phyloP scores from a whole-genome alignment of 1,284 basidiomycete species.

The Ustilago trichophora region DNA sequence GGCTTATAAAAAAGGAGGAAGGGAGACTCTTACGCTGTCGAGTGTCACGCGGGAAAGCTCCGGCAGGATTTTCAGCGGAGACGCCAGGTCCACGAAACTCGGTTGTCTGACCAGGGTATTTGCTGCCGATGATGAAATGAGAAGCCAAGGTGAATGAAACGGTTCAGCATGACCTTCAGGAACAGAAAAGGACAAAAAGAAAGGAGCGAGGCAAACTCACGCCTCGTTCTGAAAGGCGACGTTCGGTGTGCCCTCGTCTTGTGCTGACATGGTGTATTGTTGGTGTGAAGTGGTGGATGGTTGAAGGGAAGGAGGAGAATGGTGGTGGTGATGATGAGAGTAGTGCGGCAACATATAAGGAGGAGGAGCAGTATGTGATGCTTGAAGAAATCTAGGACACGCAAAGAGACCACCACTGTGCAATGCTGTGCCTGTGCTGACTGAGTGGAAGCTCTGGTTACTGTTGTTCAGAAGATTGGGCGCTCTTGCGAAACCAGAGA shows the following conservation, averaged over 20 bases:
- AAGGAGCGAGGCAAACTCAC: constrained; percentile 12
- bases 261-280: constrained; percentile 11
- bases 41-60: constrained; percentile 38
- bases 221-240: constrained; percentile 50
- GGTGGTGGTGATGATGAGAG: not conserved
- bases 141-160: not conserved
- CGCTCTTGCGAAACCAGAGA: too few relatives aligned
- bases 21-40: constrained; percentile 26
- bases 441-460: too few relatives aligned
- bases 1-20: not conserved
- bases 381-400: too few relatives aligned
- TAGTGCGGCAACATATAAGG: too few relatives aligned
- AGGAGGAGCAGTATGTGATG: too few relatives aligned
- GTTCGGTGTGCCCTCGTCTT: constrained; percentile 38
- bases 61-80: constrained; percentile 45
- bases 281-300: not conserved
- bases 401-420: too few relatives aligned
- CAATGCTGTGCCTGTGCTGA: too few relatives aligned
- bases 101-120: constrained; percentile 38
- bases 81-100: constrained; percentile 40
- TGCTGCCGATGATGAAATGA: constrained; percentile 23
- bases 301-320: too few relatives aligned
- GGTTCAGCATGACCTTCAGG: too few relatives aligned
- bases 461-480: too few relatives aligned
- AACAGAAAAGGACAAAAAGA: too few relatives aligned